These are phyloP conservation scores for Hyphodiscus hymeniophilus DNA, from an alignment of 495 filamentous ascomycete species.

Conservation along the genomic window DNA sequence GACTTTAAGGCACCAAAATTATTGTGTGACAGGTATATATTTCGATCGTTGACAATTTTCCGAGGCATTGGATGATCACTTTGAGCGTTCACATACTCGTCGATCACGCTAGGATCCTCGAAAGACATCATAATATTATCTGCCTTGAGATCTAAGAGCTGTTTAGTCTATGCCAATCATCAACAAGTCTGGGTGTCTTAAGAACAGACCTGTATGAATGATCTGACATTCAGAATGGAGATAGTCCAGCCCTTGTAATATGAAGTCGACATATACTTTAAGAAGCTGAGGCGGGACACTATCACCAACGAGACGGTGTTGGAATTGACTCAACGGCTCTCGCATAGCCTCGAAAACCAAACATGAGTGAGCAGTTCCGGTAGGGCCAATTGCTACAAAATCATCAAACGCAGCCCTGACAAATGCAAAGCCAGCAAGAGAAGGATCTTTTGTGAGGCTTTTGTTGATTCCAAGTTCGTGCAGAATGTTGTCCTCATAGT, in stretches of 20 bases:
- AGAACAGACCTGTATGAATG: slow-evolving; percentile 22
- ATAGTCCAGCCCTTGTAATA: slow-evolving; percentile 29
- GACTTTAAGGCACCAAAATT: slow-evolving; percentile 32
- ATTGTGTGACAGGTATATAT: slow-evolving; percentile 27
- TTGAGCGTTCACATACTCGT: slow-evolving; percentile 7
- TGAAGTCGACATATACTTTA: slow-evolving; percentile 32
- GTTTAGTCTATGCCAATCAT: slow-evolving; percentile 19
- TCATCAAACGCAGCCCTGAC: slow-evolving; percentile 28
- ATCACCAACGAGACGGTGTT: slow-evolving; percentile 25
- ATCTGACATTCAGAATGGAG: slow-evolving; percentile 18
- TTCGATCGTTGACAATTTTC: slow-evolving; percentile 12
- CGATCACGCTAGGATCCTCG: slow-evolving; percentile 6
- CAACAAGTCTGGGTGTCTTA: slow-evolving; percentile 1
- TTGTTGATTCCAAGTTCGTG: slow-evolving; percentile 32
- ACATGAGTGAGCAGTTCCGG: slow-evolving; percentile 34
- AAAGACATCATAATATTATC: slow-evolving; percentile 12
- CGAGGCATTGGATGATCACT: slow-evolving; percentile 3
- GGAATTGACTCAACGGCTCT: slow-evolving; percentile 34
- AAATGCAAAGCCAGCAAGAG: slow-evolving; percentile 28
- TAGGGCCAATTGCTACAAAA: slow-evolving; percentile 26
- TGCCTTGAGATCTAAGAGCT: slow-evolving; percentile 22
- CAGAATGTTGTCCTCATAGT: slow-evolving; percentile 22
- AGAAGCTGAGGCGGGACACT: slow-evolving; percentile 26
- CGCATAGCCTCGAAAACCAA: slow-evolving; percentile 37
- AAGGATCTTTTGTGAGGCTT: slow-evolving; percentile 30